A percentile compares a stretch with the other conserved stretches of the same genome.
phyloP scores from a whole-genome alignment of 2,329 filamentous ascomycete species.

The Monosporascus sp. region DNA sequence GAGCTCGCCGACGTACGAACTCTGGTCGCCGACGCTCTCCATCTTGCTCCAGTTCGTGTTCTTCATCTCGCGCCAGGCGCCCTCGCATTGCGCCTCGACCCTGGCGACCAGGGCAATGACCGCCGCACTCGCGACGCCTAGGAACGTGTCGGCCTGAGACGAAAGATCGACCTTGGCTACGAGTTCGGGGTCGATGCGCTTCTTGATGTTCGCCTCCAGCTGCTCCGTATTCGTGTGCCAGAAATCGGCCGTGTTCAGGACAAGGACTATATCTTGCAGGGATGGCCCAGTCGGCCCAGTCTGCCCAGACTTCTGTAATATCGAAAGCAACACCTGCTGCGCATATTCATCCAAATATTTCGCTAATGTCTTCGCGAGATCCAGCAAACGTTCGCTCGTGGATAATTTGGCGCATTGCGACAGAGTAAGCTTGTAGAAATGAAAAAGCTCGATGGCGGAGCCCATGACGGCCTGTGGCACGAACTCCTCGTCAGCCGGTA shows the following conservation, averaged over 20 bases:
- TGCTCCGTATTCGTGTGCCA: slow-evolving; percentile 92
- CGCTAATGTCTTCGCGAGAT: slow-evolving; percentile 78
- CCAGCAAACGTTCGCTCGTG: slow-evolving; percentile 78
- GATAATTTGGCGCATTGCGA: slow-evolving; percentile 96
- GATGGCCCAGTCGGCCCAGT: slow-evolving; percentile 46
- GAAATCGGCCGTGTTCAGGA: slow-evolving; percentile 95
- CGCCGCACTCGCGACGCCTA: slow-evolving; percentile 86
- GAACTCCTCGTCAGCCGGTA: slow-evolving; percentile 85
- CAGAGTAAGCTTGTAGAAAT: slow-evolving; percentile 89
- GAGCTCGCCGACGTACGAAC: slow-evolving; percentile 82
- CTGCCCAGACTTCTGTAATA: slow-evolving; percentile 53
- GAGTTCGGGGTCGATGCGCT: slow-evolving; percentile 77
- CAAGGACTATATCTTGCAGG: slow-evolving; percentile 74
- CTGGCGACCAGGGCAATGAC: slow-evolving; percentile 78
- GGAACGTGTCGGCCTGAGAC: slow-evolving; percentile 88
- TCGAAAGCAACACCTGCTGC: slow-evolving; percentile 80
- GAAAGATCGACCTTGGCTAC: slow-evolving; percentile 77
- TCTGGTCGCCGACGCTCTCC: slow-evolving; percentile 90
- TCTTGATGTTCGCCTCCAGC: slow-evolving; percentile 90
- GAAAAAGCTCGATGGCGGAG: slow-evolving; percentile 94
- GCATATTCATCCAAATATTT: slow-evolving; percentile 95
- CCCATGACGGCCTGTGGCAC: slow-evolving; percentile 82
- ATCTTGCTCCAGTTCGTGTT: slow-evolving; percentile 94
- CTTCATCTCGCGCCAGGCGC: slow-evolving; percentile 93
- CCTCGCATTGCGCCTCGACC: slow-evolving; percentile 77